These are phyloP conservation scores for Boechera divaricarpa DNA, from an alignment of 345 rosid species.

Conservation along the genomic window DNA sequence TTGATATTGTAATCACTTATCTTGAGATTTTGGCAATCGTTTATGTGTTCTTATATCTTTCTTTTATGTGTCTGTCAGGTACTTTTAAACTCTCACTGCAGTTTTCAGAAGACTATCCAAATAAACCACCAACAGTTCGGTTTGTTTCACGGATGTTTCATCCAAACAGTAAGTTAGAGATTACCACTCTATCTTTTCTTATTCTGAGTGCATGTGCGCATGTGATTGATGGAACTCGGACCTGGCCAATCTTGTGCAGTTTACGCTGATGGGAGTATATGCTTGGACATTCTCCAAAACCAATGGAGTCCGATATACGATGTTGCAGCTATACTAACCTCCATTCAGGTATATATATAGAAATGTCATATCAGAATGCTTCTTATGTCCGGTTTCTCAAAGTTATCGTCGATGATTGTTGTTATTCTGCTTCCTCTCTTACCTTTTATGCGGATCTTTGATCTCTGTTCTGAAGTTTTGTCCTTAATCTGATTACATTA, in stretches of 20 bases:
- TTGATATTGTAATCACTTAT: background rate
- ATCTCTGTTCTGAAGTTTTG: background rate
- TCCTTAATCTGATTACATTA: constrained; percentile 2
- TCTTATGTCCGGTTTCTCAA: background rate
- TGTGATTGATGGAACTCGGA: background rate
- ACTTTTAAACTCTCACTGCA: constrained; percentile 80
- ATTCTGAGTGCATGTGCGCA: constrained; percentile 1
- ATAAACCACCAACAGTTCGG: constrained; percentile 80
- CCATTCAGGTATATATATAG: constrained; percentile 67
- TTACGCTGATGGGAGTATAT: constrained; percentile 88
- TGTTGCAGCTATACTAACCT: constrained; percentile 84
- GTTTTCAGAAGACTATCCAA: constrained; percentile 80
- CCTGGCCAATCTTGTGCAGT: constrained; percentile 46
- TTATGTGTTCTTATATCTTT: background rate
- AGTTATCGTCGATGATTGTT: background rate
- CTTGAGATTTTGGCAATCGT: background rate
- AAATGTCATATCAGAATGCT: background rate
- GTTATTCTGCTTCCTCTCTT: constrained; percentile 1
- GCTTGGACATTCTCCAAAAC: constrained; percentile 85
- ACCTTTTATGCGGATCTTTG: background rate
- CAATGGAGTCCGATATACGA: constrained; percentile 91
- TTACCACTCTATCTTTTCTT: background rate
- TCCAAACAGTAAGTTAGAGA: constrained; percentile 69
- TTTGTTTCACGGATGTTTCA: constrained; percentile 89
- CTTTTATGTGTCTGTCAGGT: constrained; percentile 50